Evolutionary conservation across 2,329 filamentous ascomycete species (phyloP), one percentile per base, ranked within the genome.

Genomic region (Hypoxylon sp.): DNA sequence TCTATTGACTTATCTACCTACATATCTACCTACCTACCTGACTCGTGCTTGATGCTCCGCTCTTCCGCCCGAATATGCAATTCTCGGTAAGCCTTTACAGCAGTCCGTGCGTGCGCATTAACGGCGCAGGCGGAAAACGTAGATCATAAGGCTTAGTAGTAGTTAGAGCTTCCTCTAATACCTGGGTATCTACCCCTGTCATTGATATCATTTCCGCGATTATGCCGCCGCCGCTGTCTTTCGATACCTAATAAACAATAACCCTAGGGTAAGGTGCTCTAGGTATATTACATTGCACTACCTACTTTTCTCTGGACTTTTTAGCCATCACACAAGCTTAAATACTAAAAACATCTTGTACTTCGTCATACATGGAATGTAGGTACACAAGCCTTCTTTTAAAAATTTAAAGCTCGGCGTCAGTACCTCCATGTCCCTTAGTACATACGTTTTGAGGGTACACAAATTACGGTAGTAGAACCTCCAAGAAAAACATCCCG

Each of bases 21-120:
- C 46, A 10, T n/a, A 26, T 2, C 11, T 50, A 50, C 31, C 39
- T 56, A 51, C 42, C 51, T 68, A 65, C 53, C 53, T 65, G 26
- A 24, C 42, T 46, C 26, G 62, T 55, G 22, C 37, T 35, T 19
- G 44, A 48, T 42, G 33, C 63, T 50, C 62, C 48, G 53, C 26
- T 37, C 46, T 8, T 24, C 60, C 52, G 48, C 31, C 37, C 63
- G 46, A 56, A 55, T 19, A 50, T 67, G 50, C 64, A 61, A 31
- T 19, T 17, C 37, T 70, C 64, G 64, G 61, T 68, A 68, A 52
- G 44, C 55, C 13, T 60, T 48, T 59, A 55, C 48, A 68, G 67
- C 44, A 57, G 39, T 58, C 26, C 47, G 39, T 39, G 63, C 33
- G 39, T 22, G 17, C 58, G 51, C 56, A 54, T 54, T 39, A 14